These are phyloP conservation scores for Trypanosoma melophagium DNA, from an alignment of 208 protist species.

Conservation along the genomic window DNA sequence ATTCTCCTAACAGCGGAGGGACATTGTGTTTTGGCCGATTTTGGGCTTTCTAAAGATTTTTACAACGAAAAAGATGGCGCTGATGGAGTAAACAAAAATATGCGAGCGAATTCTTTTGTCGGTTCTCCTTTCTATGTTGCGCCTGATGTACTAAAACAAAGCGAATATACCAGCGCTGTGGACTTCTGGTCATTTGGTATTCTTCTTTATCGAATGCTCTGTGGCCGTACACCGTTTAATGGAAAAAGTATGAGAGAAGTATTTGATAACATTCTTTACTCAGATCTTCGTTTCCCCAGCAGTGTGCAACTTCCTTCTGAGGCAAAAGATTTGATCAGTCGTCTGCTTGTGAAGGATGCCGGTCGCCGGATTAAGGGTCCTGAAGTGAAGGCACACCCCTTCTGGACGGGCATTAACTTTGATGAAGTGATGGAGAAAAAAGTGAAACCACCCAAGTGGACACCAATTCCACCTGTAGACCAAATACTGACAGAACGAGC, in stretches of 20 bases:
- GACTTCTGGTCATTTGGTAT: conserved; percentile 98
- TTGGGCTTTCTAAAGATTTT: conserved; percentile 93
- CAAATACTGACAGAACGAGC: conserved; percentile 67
- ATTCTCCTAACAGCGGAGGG: conserved; percentile 85
- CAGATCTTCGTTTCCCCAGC: conserved; percentile 88
- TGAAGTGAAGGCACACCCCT: conserved; percentile 87
- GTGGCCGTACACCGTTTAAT: conserved; percentile 93
- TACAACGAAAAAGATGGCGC: conserved; percentile 81
- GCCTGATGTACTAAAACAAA: conserved; percentile 93
- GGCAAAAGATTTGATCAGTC: conserved; percentile 91
- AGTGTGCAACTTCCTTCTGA: conserved; percentile 78
- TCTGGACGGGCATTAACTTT: conserved; percentile 91
- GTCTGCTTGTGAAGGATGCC: conserved; percentile 89
- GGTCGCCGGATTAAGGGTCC: conserved; percentile 84
- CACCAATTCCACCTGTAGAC: conserved; percentile 74
- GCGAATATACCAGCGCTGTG: conserved; percentile 95
- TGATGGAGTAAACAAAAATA: conserved; percentile 66
- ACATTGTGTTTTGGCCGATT: conserved; percentile 90
- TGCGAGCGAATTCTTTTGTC: conserved; percentile 91
- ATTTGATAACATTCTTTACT: conserved; percentile 93
- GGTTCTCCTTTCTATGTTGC: conserved; percentile 94
- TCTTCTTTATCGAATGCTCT: conserved; percentile 96
- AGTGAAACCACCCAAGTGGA: conserved; percentile 82
- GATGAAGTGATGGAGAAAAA: conserved; percentile 87
- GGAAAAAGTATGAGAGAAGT: conserved; percentile 92